Percentiles rank a stretch among this genome's conserved stretches.
Evolutionary conservation across 208 protist species (phyloP).

Genomic region (Giardia duodenalis): DNA sequence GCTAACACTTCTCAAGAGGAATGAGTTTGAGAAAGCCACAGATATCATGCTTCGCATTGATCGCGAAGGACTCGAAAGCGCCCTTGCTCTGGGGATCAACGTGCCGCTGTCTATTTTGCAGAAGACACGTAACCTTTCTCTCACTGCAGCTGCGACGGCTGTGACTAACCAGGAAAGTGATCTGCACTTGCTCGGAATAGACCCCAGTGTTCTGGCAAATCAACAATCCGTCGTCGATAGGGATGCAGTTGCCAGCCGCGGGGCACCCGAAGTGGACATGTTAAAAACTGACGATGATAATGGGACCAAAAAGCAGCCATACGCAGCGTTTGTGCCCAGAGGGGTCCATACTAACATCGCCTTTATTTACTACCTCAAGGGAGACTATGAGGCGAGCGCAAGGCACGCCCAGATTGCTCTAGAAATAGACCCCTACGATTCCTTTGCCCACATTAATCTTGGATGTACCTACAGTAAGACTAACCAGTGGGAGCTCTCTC

Average conservation of each 20-base stretch:
- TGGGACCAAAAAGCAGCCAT: slow-evolving; percentile 29
- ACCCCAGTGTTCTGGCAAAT: neutral
- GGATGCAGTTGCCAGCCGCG: neutral
- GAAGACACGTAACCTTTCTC: neutral
- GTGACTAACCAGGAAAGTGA: neutral
- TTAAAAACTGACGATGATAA: neutral
- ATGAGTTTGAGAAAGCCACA: slow-evolving; percentile 24
- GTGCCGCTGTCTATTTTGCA: neutral
- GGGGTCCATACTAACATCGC: slow-evolving; percentile 29
- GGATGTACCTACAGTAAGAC: neutral
- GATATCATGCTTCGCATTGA: neutral
- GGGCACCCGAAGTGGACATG: neutral
- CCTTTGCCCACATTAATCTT: slow-evolving; percentile 21
- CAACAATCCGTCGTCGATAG: neutral
- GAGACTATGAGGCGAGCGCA: neutral
- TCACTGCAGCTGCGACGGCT: neutral
- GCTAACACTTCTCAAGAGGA: slow-evolving; percentile 9
- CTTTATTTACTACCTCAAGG: slow-evolving; percentile 26
- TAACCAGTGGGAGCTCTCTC: neutral
- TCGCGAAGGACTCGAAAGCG: neutral
- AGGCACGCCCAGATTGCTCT: neutral
- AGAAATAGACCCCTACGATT: neutral
- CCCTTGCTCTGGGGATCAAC: slow-evolving; percentile 22
- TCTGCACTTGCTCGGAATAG: neutral
- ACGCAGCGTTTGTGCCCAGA: slow-evolving; percentile 19